phyloP scores from a whole-genome alignment of 768 basidiomycete genomes.

The Hydnum rufescens region DNA sequence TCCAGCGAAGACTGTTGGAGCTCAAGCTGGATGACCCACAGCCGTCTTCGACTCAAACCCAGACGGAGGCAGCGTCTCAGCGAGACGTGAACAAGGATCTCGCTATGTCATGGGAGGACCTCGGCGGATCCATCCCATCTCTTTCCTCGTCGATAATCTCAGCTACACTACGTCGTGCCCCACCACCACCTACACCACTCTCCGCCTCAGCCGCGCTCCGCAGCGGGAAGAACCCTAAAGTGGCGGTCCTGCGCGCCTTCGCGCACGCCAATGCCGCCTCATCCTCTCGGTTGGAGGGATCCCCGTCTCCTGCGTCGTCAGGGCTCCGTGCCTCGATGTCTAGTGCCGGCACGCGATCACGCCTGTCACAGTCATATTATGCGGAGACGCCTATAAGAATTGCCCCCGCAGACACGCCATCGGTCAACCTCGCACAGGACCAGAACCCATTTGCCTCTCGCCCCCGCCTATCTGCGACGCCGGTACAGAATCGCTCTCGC shows the following conservation, averaged over 20 bases:
- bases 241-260: constrained; percentile 7
- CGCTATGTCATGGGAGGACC: constrained; percentile 48
- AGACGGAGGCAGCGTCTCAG: neutral
- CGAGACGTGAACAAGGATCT: constrained; percentile 16
- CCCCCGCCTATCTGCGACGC: neutral
- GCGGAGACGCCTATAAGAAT: neutral
- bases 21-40: constrained; percentile 27
- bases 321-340: neutral
- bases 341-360: neutral
- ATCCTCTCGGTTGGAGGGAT: neutral
- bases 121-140: constrained; percentile 10
- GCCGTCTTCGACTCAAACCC: neutral
- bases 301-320: neutral
- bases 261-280: neutral
- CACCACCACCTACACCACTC: neutral
- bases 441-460: neutral
- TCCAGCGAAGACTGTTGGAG: constrained; percentile 45
- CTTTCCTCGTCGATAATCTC: neutral
- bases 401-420: neutral
- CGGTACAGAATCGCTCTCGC: neutral
- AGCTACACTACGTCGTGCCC: neutral
- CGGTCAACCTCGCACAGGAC: neutral
- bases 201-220: constrained; percentile 8
- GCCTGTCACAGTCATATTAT: neutral
- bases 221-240: constrained; percentile 4